Base-by-base conservation (phyloP, 208 protist genomes). In the Crithidia bombi region DNA sequence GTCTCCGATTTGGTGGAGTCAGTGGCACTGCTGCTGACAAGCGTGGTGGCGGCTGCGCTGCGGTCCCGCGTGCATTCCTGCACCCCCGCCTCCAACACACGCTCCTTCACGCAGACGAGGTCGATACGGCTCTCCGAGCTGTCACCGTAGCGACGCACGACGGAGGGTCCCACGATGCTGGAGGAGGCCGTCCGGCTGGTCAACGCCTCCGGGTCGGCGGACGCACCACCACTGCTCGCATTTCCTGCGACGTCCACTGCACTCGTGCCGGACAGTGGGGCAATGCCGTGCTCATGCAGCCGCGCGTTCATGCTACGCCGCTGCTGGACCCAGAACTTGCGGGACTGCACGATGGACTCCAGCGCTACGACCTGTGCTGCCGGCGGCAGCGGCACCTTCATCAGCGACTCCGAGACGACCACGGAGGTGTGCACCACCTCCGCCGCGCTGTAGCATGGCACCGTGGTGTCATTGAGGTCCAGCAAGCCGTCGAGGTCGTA, bases 391-490 rank as follows among this genome's bases (percentile, higher is more conserved):
- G 83, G 73, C 23, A 83, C 28, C 28, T 77, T 55, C 46, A 95
- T 75, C 32, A 95, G 58, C 46, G 75, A 56, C 47, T 87, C 82
- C 25, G 87, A 90, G 14, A 95, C 82, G 10, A 72, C 49, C 11
- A 88, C 69, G 15, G 59, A 65, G 0, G 79, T 87, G 47, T 89
- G 78, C 9, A 82, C 73, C 3, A 79, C 65, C 59, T 95, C 87
- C 46, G 82, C 69, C 11, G 79, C 79, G 46, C 84, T 92, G 73
- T 95, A 95, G 78, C 90, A 95, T n/a, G 87, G 90, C 35, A 93
- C 90, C 14, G 79, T 36, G 25, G 36, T 54, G 21, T 80, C 73
- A 12, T 93, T 79, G 10, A 92, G 51, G 64, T 89, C 81, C n/a
- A 95, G 80, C 9, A 95, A 51, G 41, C 81, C 80, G 23, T 95